Evolutionary conservation across 2,329 filamentous ascomycete genomes (phyloP), one percentile per base, ranked within the genome.

Genomic region (Pseudocercospora vitis): DNA sequence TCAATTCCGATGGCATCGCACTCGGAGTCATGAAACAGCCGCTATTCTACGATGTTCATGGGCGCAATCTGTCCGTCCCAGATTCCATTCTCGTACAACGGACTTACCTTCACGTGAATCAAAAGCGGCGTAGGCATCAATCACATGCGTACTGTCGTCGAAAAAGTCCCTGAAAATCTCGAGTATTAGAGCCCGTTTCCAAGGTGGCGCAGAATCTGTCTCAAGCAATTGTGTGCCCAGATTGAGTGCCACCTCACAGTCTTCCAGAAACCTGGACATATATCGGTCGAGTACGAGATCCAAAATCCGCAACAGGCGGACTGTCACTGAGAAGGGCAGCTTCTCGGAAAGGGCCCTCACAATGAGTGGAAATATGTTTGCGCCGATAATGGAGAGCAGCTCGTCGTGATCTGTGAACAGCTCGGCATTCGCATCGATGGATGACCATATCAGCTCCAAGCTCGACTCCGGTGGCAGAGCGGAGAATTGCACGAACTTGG

Each of bases 121-220:
- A 63, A 90, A 97, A 12, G 88, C 77, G 5, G 83, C 79, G 67
- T 89, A 97, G 2, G 96, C 89, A 31, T 86, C 84, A 35, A 94
- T 79, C 1, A 96, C 78, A 18, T 96, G 78, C 8, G 81, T 80
- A 29, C 90, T 83, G 55, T 97, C 91, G 0, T 87, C 80, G 71
- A 96, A 96, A 5, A 97, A 81, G 5, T 87, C 87, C 52, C 89
- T 83, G 63, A 96, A 89, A 0, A 96, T 83, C 68, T 99, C 94
- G 82, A 99, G 89, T 58, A 90, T 95, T 4, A 97, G 73, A 0
- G 89, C 86, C 53, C 92, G 81, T 70, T 92, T 96, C 94, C 95
- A 99, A 3, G 85, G 67, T 0, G 84, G 78, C 2, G 86, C 84
- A 11, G 77, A 76, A 59, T 97, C 94, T 47, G 91, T 88, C 65